Conservation (phyloP, 1,139 yeast genomes). For the Hanseniaspora uvarum region DNA sequence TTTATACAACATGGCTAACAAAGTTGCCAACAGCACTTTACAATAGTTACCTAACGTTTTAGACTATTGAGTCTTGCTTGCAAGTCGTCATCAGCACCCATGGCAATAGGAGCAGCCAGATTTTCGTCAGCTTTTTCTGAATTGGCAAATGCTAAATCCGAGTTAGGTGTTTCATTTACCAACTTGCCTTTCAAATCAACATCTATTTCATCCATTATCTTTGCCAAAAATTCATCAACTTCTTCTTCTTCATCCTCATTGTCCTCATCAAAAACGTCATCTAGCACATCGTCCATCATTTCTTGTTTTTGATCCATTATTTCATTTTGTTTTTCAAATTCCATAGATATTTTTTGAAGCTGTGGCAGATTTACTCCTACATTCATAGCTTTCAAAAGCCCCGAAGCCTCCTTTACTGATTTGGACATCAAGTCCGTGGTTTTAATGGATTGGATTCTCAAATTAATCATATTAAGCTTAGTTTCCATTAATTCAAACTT, state of each 20-base stretch:
- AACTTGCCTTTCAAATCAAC: constrained; percentile 63
- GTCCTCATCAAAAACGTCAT: constrained; percentile 84
- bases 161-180: constrained; percentile 53
- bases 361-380: constrained; percentile 83
- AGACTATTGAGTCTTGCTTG: constrained; percentile 82
- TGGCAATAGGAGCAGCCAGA: constrained; percentile 36
- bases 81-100: constrained; percentile 65
- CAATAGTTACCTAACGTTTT: constrained; percentile 39
- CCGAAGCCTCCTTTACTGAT: constrained; percentile 93
- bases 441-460: constrained; percentile 82
- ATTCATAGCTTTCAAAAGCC: constrained; percentile 76
- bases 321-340: constrained; percentile 87
- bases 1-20: not conserved
- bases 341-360: constrained; percentile 81
- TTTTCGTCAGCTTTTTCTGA: constrained; percentile 29
- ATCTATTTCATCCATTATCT: constrained; percentile 92
- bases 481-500: constrained; percentile 92
- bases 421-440: constrained; percentile 92
- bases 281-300: constrained; percentile 96
- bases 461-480: constrained; percentile 84
- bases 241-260: constrained; percentile 69
- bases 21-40: not conserved
- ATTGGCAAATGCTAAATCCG: constrained; percentile 31
- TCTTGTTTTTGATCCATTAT: constrained; percentile 98
- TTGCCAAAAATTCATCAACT: constrained; percentile 82